Percentiles rank a stretch among this genome's conserved stretches.
Conservation (phyloP, 805 yeast species). For the Ogataea philodendri region DNA sequence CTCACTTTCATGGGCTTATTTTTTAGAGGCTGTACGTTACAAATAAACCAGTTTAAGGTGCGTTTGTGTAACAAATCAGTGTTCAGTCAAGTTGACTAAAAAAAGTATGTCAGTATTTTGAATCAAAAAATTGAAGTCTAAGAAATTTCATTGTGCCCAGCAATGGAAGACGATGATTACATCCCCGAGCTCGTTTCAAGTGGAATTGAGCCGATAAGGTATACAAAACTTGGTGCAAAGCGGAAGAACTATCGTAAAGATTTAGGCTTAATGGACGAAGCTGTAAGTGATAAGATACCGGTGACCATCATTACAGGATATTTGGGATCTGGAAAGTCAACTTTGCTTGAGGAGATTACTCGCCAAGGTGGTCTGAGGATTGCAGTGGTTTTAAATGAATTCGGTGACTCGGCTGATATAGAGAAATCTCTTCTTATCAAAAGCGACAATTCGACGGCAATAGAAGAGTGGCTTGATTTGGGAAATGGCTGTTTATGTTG, state of each 20-base stretch:
- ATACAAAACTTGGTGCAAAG: conserved; percentile 15
- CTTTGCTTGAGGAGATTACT: conserved; percentile 74
- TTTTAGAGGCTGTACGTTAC: too few species aligned
- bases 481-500: conserved; percentile 98
- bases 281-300: conserved; percentile 58
- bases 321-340: conserved; percentile 91
- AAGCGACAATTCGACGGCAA: conserved; percentile 47
- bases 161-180: conserved; percentile 17
- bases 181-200: conserved; percentile 31
- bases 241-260: conserved; percentile 14
- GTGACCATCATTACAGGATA: conserved; percentile 93
- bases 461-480: conserved; percentile 92
- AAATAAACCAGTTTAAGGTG: too few species aligned
- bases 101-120: too few species aligned
- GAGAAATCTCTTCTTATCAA: conserved; percentile 80
- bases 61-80: too few species aligned
- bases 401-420: conserved; percentile 86
- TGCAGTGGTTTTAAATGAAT: conserved; percentile 90
- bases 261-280: conserved; percentile 21
- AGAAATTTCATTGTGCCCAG: conserved; percentile 1
- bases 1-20: conserved; percentile 8
- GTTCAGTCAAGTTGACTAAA: too few species aligned
- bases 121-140: too few species aligned
- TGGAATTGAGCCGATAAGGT: conserved; percentile 26
- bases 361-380: conserved; percentile 65